Conservation (phyloP, 306 rosid species). For the Betula pendula region DNA sequence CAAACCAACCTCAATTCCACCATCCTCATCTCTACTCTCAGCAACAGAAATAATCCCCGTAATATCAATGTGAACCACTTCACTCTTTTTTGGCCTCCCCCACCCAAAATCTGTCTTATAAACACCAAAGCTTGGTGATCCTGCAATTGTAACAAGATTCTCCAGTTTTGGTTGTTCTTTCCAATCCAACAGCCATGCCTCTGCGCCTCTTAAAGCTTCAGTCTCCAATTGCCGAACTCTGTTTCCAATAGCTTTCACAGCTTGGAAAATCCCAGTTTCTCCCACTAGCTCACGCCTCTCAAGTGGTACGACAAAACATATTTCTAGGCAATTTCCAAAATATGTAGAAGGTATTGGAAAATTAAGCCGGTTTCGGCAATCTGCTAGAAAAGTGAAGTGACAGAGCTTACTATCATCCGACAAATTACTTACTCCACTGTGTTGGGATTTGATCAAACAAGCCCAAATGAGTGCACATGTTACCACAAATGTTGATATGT, state of each 20-base stretch:
- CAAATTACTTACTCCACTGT: background rate
- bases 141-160: slow-evolving; percentile 13
- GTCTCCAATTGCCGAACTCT: slow-evolving; percentile 29
- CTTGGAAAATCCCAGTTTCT: slow-evolving; percentile 33
- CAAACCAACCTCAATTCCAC: slow-evolving; percentile 42
- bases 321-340: slow-evolving; percentile 44
- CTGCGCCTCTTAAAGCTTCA: slow-evolving; percentile 28
- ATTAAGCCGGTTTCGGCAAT: slow-evolving; percentile 37
- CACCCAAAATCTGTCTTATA: slow-evolving; percentile 56
- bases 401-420: background rate
- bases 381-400: slow-evolving; percentile 34
- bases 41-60: slow-evolving; percentile 31
- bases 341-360: slow-evolving; percentile 33
- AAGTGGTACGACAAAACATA: background rate
- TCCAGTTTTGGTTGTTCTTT: background rate
- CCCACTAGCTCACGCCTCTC: slow-evolving; percentile 33
- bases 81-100: slow-evolving; percentile 51
- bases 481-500: slow-evolving; percentile 36
- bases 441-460: slow-evolving; percentile 17
- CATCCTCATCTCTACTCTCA: slow-evolving; percentile 25
- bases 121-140: slow-evolving; percentile 40
- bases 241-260: slow-evolving; percentile 27
- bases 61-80: slow-evolving; percentile 29
- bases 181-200: slow-evolving; percentile 26
- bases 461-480: slow-evolving; percentile 38